A percentile compares a stretch with the other conserved stretches of the same genome.
These are phyloP conservation scores for Yamadazyma trypodendri DNA, from an alignment of 1,139 yeast genomes.

Conservation along the genomic window DNA sequence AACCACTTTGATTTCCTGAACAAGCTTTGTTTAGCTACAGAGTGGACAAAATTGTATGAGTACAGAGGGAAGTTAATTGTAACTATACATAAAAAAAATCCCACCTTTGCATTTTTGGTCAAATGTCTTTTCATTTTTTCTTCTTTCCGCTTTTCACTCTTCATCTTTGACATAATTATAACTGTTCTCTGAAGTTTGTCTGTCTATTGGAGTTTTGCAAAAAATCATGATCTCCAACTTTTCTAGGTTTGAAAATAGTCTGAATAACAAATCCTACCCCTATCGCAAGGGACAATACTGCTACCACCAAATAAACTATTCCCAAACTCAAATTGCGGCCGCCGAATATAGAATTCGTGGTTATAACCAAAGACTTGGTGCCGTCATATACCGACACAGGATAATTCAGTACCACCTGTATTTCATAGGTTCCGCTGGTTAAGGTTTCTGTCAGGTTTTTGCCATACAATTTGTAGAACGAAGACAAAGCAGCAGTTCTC, in stretches of 20 bases:
- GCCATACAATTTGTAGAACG: constrained; percentile 65
- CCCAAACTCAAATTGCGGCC: constrained; percentile 71
- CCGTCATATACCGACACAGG: constrained; percentile 73
- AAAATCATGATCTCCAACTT: constrained; percentile 47
- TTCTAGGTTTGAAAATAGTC: constrained; percentile 46
- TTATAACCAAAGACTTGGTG: constrained; percentile 61
- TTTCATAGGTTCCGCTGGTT: constrained; percentile 56
- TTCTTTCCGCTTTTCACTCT: no score
- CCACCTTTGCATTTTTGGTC: no score
- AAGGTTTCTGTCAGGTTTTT: constrained; percentile 51
- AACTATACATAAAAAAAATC: no score
- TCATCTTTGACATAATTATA: constrained; percentile 15
- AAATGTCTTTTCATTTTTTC: no score
- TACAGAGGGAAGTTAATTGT: no score
- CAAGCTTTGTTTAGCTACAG: no score
- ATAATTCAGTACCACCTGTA: constrained; percentile 62
- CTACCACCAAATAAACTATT: constrained; percentile 64
- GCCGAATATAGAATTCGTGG: constrained; percentile 68
- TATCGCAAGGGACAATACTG: constrained; percentile 48
- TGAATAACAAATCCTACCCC: constrained; percentile 48
- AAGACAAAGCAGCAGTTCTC: constrained; percentile 78
- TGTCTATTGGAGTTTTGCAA: constrained; percentile 26
- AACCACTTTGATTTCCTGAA: no score
- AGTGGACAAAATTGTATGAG: no score
- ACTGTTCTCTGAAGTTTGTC: constrained; percentile 26